These are phyloP conservation scores for Pyrus communis DNA, from an alignment of 306 rosid genomes.

Conservation along the genomic window DNA sequence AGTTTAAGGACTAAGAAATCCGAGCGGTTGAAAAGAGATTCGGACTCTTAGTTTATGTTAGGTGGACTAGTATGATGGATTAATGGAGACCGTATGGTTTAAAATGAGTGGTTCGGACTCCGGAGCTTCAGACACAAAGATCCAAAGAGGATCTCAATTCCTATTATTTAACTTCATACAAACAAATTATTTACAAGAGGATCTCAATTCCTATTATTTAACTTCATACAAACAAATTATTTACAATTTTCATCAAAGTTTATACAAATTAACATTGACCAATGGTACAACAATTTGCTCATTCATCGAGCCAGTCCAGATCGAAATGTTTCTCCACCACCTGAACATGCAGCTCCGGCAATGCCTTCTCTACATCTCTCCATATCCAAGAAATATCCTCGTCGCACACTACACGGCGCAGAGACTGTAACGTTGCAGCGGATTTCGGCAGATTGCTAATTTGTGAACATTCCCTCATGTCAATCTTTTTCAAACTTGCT, in stretches of 20 bases:
- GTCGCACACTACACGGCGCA: constrained; percentile 61
- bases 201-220: background rate
- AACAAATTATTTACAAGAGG: background rate
- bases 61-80: too few species aligned
- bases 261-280: background rate
- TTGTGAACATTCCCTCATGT: constrained; percentile 81
- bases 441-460: constrained; percentile 52
- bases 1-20: too few species aligned
- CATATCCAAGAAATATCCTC: constrained; percentile 70
- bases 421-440: constrained; percentile 32
- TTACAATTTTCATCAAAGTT: background rate
- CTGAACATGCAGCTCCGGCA: constrained; percentile 54
- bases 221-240: background rate
- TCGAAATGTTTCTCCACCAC: constrained; percentile 51
- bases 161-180: background rate
- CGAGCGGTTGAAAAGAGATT: too few species aligned
- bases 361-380: constrained; percentile 40
- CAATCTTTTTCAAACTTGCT: constrained; percentile 63
- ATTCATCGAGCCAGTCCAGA: constrained; percentile 77
- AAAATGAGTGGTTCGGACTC: too few species aligned
- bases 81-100: too few species aligned
- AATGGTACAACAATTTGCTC: background rate
- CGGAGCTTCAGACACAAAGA: background rate
- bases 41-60: too few species aligned
- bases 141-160: background rate